Evolutionary conservation across 208 protist species (phyloP).

Genomic region (Strigomonas culicis): DNA sequence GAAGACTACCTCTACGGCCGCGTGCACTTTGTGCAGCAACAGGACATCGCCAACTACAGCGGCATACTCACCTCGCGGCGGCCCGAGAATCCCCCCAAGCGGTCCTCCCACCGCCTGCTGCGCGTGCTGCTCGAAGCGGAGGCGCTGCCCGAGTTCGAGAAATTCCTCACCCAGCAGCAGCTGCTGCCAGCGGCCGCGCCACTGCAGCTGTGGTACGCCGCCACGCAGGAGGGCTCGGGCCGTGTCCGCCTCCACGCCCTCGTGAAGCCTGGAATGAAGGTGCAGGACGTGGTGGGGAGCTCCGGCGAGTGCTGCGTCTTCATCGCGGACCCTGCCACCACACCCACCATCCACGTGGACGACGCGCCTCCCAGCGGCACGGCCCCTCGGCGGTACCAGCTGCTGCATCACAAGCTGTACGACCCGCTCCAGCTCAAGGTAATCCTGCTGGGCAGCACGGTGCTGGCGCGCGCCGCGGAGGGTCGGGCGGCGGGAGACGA

Average conservation of each 20-base stretch:
- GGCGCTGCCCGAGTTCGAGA: slow-evolving; percentile 50
- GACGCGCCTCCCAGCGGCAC: slow-evolving; percentile 4
- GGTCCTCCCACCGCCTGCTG: slow-evolving; percentile 51
- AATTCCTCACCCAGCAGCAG: slow-evolving; percentile 38
- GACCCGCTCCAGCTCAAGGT: slow-evolving; percentile 74
- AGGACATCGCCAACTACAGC: slow-evolving; percentile 56
- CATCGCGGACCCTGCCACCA: slow-evolving; percentile 39
- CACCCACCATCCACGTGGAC: slow-evolving; percentile 29
- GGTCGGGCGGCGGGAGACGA: no score
- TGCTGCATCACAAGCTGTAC: slow-evolving; percentile 87
- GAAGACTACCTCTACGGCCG: slow-evolving; percentile 81
- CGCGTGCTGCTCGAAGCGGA: slow-evolving; percentile 54
- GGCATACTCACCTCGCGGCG: slow-evolving; percentile 48
- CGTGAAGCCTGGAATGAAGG: slow-evolving; percentile 49
- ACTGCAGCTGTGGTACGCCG: slow-evolving; percentile 61
- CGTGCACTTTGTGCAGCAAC: slow-evolving; percentile 61
- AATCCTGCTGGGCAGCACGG: slow-evolving; percentile 64
- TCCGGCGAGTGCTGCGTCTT: slow-evolving; percentile 72
- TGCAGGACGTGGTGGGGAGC: slow-evolving; percentile 49
- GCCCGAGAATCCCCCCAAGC: slow-evolving; percentile 44
- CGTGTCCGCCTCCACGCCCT: slow-evolving; percentile 35
- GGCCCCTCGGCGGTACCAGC: slow-evolving; percentile 39
- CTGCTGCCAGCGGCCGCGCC: slow-evolving; percentile 22
- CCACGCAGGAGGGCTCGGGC: slow-evolving; percentile 10
- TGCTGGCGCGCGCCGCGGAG: slow-evolving; percentile 35